Base-by-base conservation (phyloP, 768 basidiomycete genomes). In the Mycena galericulata region DNA sequence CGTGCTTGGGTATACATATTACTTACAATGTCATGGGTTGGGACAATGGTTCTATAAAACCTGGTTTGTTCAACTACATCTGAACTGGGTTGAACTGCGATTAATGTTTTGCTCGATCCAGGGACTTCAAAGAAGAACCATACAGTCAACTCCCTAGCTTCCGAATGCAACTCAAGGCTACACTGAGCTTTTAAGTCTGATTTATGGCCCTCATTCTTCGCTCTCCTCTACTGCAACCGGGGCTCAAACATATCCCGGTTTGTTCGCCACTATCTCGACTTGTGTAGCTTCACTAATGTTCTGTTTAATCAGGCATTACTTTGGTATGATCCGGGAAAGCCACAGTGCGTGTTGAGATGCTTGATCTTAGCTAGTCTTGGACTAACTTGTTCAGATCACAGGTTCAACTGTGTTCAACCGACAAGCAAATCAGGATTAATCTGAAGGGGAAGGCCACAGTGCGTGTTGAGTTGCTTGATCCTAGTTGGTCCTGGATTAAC, bases 221-320 rank as follows among this genome's bases (percentile, higher is more conserved):
- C 26, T 26, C 26, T 51, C 49, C 22, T 24, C 27, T n/a, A 27
- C 6, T 51, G 8, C 22, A 51, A 51, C 11, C 49, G 27, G 26
- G 49, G 27, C 26, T 51, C 26, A 11, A 51, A 29, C 49, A 51
- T 8, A 51, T 51, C 24, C 26, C 10, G 49, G 27, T 51, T 51
- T 51, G 49, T 51, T 51, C 27, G 26, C 10, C 49, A 51, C 22
- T 51, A 51, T 51, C 49, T 51, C 22, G 49, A 51, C 26, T 51
- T 51, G 49, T 36, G 34, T 36, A 36, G 34, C 34, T 36, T 36
- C 34, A 36, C 34, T 36, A 36, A 36, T 14, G 34, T 36, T 14
- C 34, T 36, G 34, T 36, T 51, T 30, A 51, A 51, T 26, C 49
- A 26, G 30, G 8, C 8, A 51, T 51, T 51, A 51, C n/a, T 26